These are phyloP conservation scores for Quercus variabilis DNA, from an alignment of 306 rosid species.

Conservation along the genomic window DNA sequence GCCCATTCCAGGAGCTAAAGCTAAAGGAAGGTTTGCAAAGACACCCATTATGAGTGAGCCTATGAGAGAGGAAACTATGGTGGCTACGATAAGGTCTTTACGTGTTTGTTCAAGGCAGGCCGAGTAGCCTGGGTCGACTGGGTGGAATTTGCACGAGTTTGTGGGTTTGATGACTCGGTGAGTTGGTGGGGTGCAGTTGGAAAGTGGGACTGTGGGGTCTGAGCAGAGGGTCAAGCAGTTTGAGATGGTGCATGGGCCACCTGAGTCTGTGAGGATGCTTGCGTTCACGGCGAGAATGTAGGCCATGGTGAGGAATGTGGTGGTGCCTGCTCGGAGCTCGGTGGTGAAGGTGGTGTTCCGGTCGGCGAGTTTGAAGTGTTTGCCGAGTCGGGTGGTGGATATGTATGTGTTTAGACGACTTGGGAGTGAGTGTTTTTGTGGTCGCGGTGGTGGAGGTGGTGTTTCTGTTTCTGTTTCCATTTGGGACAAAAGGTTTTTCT, in stretches of 20 bases:
- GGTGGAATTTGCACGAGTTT: conserved; percentile 61
- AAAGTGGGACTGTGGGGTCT: conserved; percentile 40
- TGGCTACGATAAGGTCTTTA: conserved; percentile 85
- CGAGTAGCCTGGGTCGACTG: conserved; percentile 82
- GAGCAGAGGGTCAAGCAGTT: conserved; percentile 89
- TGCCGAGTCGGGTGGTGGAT: conserved; percentile 50
- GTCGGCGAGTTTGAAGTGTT: conserved; percentile 70
- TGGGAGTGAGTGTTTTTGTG: not conserved
- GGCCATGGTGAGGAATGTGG: conserved; percentile 99
- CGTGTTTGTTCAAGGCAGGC: conserved; percentile 65
- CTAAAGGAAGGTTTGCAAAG: conserved; percentile 88
- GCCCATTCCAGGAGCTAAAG: conserved; percentile 97
- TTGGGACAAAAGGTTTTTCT: not conserved
- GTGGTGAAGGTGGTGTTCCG: conserved; percentile 90
- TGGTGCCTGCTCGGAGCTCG: conserved; percentile 95
- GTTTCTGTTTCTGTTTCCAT: not conserved
- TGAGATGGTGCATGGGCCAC: conserved; percentile 81
- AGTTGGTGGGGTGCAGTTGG: conserved; percentile 38
- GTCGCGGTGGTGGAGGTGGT: not conserved
- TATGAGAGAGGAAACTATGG: conserved; percentile 72
- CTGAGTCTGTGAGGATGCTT: conserved; percentile 84
- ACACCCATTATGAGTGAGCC: conserved; percentile 90
- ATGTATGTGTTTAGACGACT: conserved; percentile 50
- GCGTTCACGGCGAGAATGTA: conserved; percentile 99
- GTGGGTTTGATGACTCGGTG: conserved; percentile 53